Conservation (phyloP, 106 monocot genomes). For the Dendrobium nobile region DNA sequence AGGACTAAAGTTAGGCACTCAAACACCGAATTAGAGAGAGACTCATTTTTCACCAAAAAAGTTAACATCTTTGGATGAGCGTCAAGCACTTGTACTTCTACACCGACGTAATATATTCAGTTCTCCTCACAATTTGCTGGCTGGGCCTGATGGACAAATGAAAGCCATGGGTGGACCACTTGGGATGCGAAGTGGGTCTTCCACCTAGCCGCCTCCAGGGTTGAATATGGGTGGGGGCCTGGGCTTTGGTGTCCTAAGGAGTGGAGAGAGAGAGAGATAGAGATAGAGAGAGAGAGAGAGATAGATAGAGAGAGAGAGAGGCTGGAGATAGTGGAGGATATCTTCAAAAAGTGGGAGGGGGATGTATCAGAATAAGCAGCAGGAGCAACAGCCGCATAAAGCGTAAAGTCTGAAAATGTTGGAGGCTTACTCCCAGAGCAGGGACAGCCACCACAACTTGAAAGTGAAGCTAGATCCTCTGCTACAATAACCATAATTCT, state of each 20-base stretch:
- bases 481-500: not conserved
- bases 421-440: not conserved
- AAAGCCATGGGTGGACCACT: not conserved
- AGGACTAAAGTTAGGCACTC: too few relatives aligned
- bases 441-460: constrained; percentile 1
- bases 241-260: not conserved
- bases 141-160: not conserved
- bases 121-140: not conserved
- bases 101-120: not conserved
- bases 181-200: not conserved
- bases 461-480: not conserved
- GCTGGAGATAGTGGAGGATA: not conserved
- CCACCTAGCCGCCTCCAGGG: not conserved
- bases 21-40: too few relatives aligned
- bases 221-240: constrained; percentile 5
- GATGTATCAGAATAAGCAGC: not conserved
- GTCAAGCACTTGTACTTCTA: too few relatives aligned
- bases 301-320: too few relatives aligned
- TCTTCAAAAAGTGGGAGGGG: not conserved
- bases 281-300: too few relatives aligned
- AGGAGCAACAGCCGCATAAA: not conserved
- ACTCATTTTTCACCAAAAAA: too few relatives aligned
- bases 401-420: not conserved
- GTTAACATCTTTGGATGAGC: too few relatives aligned
- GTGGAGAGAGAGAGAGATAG: not conserved